Conservation (phyloP, 179 eudicot genomes). For the Silene coronaria region DNA sequence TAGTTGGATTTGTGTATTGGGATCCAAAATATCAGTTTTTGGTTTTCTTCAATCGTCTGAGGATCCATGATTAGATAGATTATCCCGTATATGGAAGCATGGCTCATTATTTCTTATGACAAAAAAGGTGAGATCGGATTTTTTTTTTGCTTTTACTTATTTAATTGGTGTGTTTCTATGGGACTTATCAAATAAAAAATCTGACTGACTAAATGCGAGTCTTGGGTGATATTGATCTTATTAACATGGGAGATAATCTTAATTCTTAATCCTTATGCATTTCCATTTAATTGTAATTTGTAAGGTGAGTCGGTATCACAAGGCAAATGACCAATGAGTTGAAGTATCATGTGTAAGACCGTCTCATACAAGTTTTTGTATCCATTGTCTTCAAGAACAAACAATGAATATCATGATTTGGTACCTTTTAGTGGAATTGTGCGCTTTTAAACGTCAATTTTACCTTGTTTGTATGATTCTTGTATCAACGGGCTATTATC, state of each 20-base stretch:
- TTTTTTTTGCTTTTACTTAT: not conserved
- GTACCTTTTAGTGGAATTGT: not conserved
- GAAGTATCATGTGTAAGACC: too few species aligned
- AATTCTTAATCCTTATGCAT: too few species aligned
- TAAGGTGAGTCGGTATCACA: too few species aligned
- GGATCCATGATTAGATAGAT: slow-evolving; percentile 49
- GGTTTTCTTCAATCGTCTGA: slow-evolving; percentile 86
- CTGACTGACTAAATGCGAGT: not conserved
- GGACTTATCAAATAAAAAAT: too few species aligned
- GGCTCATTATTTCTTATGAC: not conserved
- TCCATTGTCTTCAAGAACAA: too few species aligned
- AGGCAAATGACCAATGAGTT: too few species aligned
- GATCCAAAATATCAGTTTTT: slow-evolving; percentile 78
- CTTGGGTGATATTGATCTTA: too few species aligned
- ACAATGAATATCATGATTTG: not conserved
- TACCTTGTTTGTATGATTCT: not conserved
- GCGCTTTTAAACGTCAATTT: not conserved
- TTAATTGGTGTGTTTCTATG: not conserved
- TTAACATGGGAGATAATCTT: too few species aligned
- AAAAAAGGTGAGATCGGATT: slow-evolving; percentile 6
- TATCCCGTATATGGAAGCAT: slow-evolving; percentile 11
- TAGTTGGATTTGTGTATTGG: slow-evolving; percentile 94
- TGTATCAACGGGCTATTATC: too few species aligned
- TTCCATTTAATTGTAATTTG: too few species aligned
- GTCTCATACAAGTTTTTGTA: too few species aligned